Conservation (phyloP, 495 filamentous ascomycete species). For the Podospora bellae-mahoneyi region DNA sequence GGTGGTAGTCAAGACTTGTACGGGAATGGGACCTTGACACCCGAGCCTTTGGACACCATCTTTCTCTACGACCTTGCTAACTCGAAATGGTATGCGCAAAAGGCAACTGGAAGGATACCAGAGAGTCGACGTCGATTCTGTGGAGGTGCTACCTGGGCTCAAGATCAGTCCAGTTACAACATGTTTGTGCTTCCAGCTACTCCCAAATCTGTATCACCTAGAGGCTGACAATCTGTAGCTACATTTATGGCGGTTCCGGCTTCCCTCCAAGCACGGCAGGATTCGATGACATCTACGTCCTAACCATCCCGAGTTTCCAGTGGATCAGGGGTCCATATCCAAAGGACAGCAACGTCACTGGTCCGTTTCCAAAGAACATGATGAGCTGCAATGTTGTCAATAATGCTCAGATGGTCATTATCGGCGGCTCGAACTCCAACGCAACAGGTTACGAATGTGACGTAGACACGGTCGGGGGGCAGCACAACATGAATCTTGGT, state of each 20-base stretch:
- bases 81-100: constrained; percentile 25
- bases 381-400: constrained; percentile 25
- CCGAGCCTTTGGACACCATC: constrained; percentile 23
- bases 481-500: constrained; percentile 26
- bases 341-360: constrained; percentile 14
- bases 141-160: constrained; percentile 24
- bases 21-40: constrained; percentile 18
- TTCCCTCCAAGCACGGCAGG: constrained; percentile 19
- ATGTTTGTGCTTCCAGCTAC: constrained; percentile 13
- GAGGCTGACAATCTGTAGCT: constrained; percentile 9
- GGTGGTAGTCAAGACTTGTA: constrained; percentile 20
- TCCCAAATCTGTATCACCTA: not conserved
- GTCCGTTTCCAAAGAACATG: constrained; percentile 17
- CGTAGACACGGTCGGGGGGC: constrained; percentile 11
- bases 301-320: constrained; percentile 26
- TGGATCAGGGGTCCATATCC: constrained; percentile 25
- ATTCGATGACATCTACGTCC: constrained; percentile 28
- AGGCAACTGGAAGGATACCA: constrained; percentile 15
- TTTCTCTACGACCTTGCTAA: constrained; percentile 24
- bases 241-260: constrained; percentile 26
- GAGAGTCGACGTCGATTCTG: constrained; percentile 21
- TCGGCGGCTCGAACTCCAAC: constrained; percentile 20
- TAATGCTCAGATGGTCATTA: constrained; percentile 24
- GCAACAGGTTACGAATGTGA: constrained; percentile 22
- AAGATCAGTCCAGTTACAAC: constrained; percentile 28